These are phyloP conservation scores for Zhuliangozyma blackwelliae DNA, from an alignment of 1,139 yeast genomes.

Conservation along the genomic window DNA sequence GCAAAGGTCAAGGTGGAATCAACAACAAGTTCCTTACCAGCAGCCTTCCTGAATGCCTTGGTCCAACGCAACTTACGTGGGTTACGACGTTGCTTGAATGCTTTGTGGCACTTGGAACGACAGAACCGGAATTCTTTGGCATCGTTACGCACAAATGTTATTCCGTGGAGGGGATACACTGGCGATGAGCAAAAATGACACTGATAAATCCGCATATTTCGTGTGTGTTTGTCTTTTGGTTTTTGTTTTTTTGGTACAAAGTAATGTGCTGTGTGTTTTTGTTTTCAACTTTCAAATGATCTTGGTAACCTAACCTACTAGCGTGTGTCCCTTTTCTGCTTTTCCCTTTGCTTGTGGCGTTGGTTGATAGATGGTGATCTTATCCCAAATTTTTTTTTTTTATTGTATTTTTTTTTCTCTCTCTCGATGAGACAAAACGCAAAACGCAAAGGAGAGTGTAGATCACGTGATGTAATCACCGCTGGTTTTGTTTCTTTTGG, in stretches of 20 bases:
- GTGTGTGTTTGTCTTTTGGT: conserved; percentile 2
- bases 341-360: background rate
- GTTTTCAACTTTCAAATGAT: background rate
- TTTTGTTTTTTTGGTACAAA: background rate
- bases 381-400: background rate
- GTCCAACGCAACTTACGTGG: conserved; percentile 99
- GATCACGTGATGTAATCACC: no score
- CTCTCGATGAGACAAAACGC: conserved; percentile 1
- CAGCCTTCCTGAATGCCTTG: conserved; percentile 97
- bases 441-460: no score
- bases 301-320: no score
- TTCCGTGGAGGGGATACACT: conserved; percentile 95
- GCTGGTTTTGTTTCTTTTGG: no score
- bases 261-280: background rate
- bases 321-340: no score
- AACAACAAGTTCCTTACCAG: conserved; percentile 97
- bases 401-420: background rate
- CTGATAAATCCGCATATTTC: conserved; percentile 79
- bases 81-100: conserved; percentile 96
- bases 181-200: conserved; percentile 99
- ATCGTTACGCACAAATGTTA: conserved; percentile 96
- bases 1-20: conserved; percentile 96
- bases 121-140: conserved; percentile 97
- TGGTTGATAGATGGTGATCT: no score
- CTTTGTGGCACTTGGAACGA: conserved; percentile 96